These are phyloP conservation scores for Suillus hirtellus DNA, from an alignment of 768 basidiomycete species.

Conservation along the genomic window DNA sequence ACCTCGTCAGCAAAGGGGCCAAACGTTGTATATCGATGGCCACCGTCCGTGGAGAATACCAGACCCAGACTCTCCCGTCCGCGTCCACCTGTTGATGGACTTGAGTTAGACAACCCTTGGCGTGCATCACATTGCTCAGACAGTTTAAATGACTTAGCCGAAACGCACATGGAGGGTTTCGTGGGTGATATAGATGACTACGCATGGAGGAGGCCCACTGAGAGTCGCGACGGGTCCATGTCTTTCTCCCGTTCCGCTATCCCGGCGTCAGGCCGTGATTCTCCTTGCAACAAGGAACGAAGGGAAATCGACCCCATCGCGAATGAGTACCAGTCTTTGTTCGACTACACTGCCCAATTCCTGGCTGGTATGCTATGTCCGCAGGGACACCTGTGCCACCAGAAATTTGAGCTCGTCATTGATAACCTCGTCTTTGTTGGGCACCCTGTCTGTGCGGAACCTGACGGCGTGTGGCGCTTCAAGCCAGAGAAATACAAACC, in stretches of 20 bases:
- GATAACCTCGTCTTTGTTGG: constrained; percentile 93
- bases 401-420: constrained; percentile 89
- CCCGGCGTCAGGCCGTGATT: constrained; percentile 50
- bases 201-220: constrained; percentile 60
- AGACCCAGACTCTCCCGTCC: constrained; percentile 74
- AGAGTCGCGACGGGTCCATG: constrained; percentile 47
- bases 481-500: constrained; percentile 58
- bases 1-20: constrained; percentile 83
- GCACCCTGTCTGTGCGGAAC: constrained; percentile 84
- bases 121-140: constrained; percentile 58
- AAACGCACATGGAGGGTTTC: constrained; percentile 10
- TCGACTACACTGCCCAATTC: constrained; percentile 81
- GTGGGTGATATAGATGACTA: constrained; percentile 46
- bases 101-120: constrained; percentile 73
- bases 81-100: constrained; percentile 46
- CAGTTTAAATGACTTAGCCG: constrained; percentile 25
- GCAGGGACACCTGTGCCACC: constrained; percentile 78
- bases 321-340: constrained; percentile 64
- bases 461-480: constrained; percentile 75
- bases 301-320: constrained; percentile 33
- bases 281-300: constrained; percentile 49
- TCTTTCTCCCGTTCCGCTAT: constrained; percentile 51
- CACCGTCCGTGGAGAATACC: constrained; percentile 58
- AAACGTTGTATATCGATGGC: constrained; percentile 83
- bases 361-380: constrained; percentile 83